Base-by-base conservation (phyloP, 2,329 filamentous ascomycete species). In the Trichoderma lentiforme region DNA sequence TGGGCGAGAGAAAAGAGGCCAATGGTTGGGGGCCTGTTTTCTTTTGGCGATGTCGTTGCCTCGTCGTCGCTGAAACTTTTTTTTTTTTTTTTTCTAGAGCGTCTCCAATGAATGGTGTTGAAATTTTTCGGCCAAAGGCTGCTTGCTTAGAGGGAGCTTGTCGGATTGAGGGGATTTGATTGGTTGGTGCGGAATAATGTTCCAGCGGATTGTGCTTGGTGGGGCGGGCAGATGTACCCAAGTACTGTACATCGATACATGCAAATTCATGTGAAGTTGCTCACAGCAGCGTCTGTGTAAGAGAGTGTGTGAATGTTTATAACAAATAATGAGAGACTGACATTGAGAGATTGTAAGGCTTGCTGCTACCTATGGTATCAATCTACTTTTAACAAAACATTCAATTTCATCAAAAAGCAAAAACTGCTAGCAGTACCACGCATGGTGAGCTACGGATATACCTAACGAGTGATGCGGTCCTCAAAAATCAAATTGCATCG, bases 161-260 rank as follows among this genome's bases (percentile, higher is more conserved):
- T 34, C n/a, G 14, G 58, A 47, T 58, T 65, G 65, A 12, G 32
- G 43, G 21, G 14, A 21, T 53, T 4, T 75, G 73, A 74, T 74
- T 75, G 74, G 74, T 4, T 70, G 58, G 36, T 39, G 61, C 74
- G 74, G 74, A 75, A 64, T 65, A 74, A 74, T 36, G 30, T 65
- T 74, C 63, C 21, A 65, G 70, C 74, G 71, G 47, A 0, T 3
- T n/a, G 3, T 8, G 7, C 15, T 1, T 43, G 12, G 30, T 57
- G 64, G 64, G 21, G 26, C 30, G 6, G 6, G 34, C 12, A 2
- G 43, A 51, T 21, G 43, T 51, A 51, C n/a, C 8, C 1, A 21
- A 12, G n/a, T 47, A n/a, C 18, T 21, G 43, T 21, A 51, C 43
- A 51, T 51, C 6, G 43, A 5, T 51, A 21, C 43, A 51, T 51